These are phyloP conservation scores for Chloropicon primus DNA, from an alignment of 139 green algal species.

Conservation along the genomic window DNA sequence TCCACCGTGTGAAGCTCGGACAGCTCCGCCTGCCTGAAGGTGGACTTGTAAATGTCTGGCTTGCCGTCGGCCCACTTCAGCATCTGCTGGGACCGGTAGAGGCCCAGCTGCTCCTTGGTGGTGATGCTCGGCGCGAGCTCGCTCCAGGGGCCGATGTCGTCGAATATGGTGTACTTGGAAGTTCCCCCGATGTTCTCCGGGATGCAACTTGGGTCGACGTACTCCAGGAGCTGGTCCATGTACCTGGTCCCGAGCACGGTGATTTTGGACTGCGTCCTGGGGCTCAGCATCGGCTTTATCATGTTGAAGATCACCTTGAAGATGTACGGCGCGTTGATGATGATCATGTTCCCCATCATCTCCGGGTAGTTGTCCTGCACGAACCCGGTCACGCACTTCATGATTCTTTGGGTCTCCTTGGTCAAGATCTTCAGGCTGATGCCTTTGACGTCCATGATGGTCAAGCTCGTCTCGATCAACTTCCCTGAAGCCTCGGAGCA, in stretches of 20 bases:
- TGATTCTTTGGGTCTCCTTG: constrained; percentile 30
- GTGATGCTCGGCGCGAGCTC: background rate
- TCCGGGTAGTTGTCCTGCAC: constrained; percentile 71
- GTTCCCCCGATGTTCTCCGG: constrained; percentile 1
- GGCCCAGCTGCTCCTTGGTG: background rate
- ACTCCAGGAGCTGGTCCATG: background rate
- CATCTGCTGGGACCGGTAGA: background rate
- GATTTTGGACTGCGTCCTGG: constrained; percentile 63
- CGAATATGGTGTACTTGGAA: background rate
- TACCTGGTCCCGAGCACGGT: constrained; percentile 31
- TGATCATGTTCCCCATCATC: constrained; percentile 60
- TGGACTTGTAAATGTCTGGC: background rate
- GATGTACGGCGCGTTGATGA: constrained; percentile 67
- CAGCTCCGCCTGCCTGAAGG: background rate
- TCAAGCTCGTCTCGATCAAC: constrained; percentile 70
- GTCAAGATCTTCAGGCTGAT: constrained; percentile 27
- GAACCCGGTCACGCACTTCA: constrained; percentile 4
- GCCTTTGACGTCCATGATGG: constrained; percentile 80
- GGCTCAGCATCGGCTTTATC: constrained; percentile 59
- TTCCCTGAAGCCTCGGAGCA: constrained; percentile 41
- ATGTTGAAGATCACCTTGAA: constrained; percentile 57
- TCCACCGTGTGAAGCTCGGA: background rate
- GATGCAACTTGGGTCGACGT: background rate
- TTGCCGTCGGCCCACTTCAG: background rate
- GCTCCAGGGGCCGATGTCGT: background rate